Evolutionary conservation across 495 filamentous ascomycete species (phyloP).

Genomic region (Immersiella caudata): DNA sequence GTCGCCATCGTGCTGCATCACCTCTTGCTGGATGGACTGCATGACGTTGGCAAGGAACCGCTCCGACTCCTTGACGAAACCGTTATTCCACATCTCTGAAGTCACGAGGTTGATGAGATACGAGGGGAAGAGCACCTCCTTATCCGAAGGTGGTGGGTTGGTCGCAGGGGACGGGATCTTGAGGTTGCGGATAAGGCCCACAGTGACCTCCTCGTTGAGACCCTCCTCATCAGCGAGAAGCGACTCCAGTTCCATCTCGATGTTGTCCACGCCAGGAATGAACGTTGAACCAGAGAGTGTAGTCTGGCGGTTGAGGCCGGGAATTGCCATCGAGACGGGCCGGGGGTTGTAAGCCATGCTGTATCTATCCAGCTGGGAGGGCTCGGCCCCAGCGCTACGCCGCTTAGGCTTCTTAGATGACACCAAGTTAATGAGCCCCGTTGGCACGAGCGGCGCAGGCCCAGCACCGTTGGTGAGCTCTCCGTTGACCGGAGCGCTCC

Average conservation of each 20-base stretch:
- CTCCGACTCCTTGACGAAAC: constrained; percentile 99
- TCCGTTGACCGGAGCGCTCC: constrained; percentile 62
- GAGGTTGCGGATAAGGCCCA: constrained; percentile 93
- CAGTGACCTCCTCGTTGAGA: constrained; percentile 92
- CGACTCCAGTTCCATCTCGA: constrained; percentile 90
- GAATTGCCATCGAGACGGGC: constrained; percentile 89
- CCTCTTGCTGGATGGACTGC: constrained; percentile 98
- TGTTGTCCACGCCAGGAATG: constrained; percentile 78
- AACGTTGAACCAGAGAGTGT: constrained; percentile 67
- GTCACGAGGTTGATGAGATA: constrained; percentile 99
- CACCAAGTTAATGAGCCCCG: constrained; percentile 92
- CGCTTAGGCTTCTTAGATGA: constrained; percentile 97
- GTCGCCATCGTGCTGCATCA: constrained; percentile 97
- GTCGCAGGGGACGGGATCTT: constrained; percentile 88
- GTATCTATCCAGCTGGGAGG: constrained; percentile 78
- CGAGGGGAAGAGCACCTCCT: constrained; percentile 97
- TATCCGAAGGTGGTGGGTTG: constrained; percentile 87
- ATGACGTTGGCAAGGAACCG: constrained; percentile 98
- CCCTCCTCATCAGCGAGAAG: constrained; percentile 93
- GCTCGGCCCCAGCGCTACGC: constrained; percentile 90
- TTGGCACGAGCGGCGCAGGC: constrained; percentile 55
- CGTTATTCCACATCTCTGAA: constrained; percentile 99
- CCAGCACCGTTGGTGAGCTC: constrained; percentile 70
- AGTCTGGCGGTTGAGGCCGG: constrained; percentile 64
- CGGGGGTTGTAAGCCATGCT: constrained; percentile 91